These are phyloP conservation scores for Chrysosporium keratinophilum DNA, from an alignment of 2,329 filamentous ascomycete species.

Conservation along the genomic window DNA sequence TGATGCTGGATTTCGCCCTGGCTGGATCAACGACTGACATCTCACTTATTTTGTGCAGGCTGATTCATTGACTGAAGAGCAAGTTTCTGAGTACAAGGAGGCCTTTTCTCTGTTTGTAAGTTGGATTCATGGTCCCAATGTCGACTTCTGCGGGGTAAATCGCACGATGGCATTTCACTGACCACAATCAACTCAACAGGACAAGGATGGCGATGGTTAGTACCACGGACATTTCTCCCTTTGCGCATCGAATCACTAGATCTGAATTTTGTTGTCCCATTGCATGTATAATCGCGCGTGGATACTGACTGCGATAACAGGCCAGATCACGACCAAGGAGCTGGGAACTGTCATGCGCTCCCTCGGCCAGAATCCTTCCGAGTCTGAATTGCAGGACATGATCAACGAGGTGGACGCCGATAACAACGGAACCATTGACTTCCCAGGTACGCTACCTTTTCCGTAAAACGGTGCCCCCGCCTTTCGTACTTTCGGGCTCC, in stretches of 20 bases:
- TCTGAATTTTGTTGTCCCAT: not conserved
- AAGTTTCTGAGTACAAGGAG: conserved; percentile 99
- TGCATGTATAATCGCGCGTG: not conserved
- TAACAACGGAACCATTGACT: conserved; percentile 88
- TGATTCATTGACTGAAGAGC: conserved; percentile 97
- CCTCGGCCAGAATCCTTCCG: conserved; percentile 77
- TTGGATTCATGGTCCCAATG: conserved; percentile 23
- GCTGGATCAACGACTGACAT: not conserved
- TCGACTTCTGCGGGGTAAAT: conserved; percentile 6
- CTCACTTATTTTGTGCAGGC: conserved; percentile 49
- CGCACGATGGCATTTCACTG: not conserved
- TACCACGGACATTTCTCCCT: conserved; percentile 25
- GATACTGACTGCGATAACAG: conserved; percentile 36
- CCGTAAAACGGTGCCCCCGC: not conserved
- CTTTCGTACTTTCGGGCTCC: not conserved
- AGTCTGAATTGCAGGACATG: conserved; percentile 86
- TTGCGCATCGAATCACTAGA: not conserved
- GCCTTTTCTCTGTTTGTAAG: conserved; percentile 99
- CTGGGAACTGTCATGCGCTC: conserved; percentile 85
- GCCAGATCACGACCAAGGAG: conserved; percentile 87
- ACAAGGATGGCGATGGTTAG: conserved; percentile 87
- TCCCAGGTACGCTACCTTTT: conserved; percentile 55
- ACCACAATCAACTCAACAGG: conserved; percentile 40
- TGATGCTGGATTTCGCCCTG: not conserved
- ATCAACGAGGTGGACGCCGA: conserved; percentile 89